Evolutionary conservation across 1,139 yeast genomes (phyloP).

Genomic region (Yamadazyma membranifaciens): DNA sequence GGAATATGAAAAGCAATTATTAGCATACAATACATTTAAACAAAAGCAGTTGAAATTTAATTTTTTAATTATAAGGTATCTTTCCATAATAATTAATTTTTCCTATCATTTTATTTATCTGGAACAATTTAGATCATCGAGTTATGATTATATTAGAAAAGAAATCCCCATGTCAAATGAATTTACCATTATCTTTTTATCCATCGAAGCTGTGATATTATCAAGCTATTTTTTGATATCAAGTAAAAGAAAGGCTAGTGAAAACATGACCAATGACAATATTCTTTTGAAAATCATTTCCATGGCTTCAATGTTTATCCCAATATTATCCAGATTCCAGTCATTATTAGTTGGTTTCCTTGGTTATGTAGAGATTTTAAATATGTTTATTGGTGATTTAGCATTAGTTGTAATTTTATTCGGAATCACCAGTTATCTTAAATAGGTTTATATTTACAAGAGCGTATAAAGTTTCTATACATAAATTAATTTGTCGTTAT

Average conservation of each 20-base stretch:
- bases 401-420: conserved; percentile 39
- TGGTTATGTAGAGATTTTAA: conserved; percentile 38
- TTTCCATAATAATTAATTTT: conserved; percentile 30
- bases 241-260: conserved; percentile 24
- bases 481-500: neutral
- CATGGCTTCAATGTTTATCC: conserved; percentile 37
- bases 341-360: conserved; percentile 30
- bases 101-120: conserved; percentile 30
- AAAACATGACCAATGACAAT: conserved; percentile 25
- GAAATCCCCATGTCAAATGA: conserved; percentile 11
- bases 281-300: conserved; percentile 29
- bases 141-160: conserved; percentile 24
- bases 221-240: conserved; percentile 34
- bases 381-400: conserved; percentile 39
- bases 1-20: conserved; percentile 31
- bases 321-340: conserved; percentile 29
- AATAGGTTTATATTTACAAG: conserved; percentile 1
- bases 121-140: conserved; percentile 29
- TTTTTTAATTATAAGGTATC: conserved; percentile 31
- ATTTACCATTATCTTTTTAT: conserved; percentile 30
- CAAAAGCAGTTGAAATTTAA: conserved; percentile 32
- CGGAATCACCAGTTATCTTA: conserved; percentile 32
- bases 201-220: conserved; percentile 34
- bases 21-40: conserved; percentile 31
- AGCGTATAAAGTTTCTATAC: neutral